Percentiles rank a stretch among this genome's conserved stretches.
phyloP scores from a whole-genome alignment of 306 rosid species.

The Hippophae gyantsensis region DNA sequence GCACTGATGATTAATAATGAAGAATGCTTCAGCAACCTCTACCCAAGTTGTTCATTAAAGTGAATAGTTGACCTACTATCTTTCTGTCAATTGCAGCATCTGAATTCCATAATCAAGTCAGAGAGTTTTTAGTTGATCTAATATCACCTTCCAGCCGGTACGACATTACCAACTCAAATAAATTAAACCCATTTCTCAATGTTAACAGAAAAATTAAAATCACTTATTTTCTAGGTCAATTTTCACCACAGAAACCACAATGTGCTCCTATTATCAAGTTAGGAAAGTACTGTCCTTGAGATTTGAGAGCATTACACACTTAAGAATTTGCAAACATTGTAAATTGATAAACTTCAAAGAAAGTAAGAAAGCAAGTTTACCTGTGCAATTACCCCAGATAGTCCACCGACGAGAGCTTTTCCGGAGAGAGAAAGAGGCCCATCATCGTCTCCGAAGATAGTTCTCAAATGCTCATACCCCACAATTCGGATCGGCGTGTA shows the following conservation, averaged over 20 bases:
- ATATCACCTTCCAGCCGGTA: background rate
- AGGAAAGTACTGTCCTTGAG: no score
- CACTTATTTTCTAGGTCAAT: background rate
- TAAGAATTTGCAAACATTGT: no score
- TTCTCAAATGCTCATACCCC: slow-evolving; percentile 62
- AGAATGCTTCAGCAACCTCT: background rate
- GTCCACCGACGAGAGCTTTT: slow-evolving; percentile 65
- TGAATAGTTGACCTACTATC: background rate
- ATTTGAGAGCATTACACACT: background rate
- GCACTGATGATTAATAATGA: no score
- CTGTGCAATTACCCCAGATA: slow-evolving; percentile 75
- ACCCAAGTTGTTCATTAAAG: background rate
- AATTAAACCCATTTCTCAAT: background rate
- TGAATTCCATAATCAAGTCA: background rate
- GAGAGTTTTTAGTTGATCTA: background rate
- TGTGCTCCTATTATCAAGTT: background rate
- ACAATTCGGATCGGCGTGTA: slow-evolving; percentile 78
- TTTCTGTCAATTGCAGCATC: background rate
- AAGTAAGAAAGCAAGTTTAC: slow-evolving; percentile 22
- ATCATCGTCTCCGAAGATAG: slow-evolving; percentile 23
- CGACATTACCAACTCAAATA: background rate
- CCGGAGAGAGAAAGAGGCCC: slow-evolving; percentile 37
- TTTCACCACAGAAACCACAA: background rate
- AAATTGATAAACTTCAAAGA: background rate
- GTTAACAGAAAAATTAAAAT: background rate